Evolutionary conservation across 192 early-diverging fungal genomes (phyloP).

Genomic region (Linnemannia hyalina): DNA sequence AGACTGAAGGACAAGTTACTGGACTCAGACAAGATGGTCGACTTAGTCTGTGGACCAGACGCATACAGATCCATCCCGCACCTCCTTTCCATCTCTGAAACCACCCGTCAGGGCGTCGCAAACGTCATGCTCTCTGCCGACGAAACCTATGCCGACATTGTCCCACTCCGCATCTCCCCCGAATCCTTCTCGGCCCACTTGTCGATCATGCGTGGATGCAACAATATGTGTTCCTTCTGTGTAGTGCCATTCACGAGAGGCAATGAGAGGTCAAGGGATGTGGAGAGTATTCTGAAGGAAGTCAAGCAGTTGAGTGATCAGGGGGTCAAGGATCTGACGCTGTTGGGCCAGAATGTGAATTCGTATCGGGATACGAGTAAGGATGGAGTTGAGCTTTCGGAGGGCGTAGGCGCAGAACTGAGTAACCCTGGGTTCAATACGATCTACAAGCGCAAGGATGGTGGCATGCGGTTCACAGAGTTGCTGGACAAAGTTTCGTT

Average conservation of each 20-base stretch:
- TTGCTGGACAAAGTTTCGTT: slow-evolving; percentile 76
- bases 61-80: slow-evolving; percentile 82
- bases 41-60: slow-evolving; percentile 85
- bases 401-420: slow-evolving; percentile 58
- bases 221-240: slow-evolving; percentile 88
- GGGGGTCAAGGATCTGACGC: slow-evolving; percentile 75
- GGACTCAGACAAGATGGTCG: slow-evolving; percentile 76
- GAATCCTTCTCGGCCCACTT: slow-evolving; percentile 78
- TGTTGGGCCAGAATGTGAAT: slow-evolving; percentile 88
- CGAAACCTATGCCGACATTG: slow-evolving; percentile 85
- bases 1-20: slow-evolving; percentile 78
- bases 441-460: slow-evolving; percentile 81
- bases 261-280: slow-evolving; percentile 77
- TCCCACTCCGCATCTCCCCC: slow-evolving; percentile 75
- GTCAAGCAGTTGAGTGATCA: slow-evolving; percentile 72
- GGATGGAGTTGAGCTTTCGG: slow-evolving; percentile 61
- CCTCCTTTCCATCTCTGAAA: slow-evolving; percentile 74
- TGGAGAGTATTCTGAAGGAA: slow-evolving; percentile 78
- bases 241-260: slow-evolving; percentile 85
- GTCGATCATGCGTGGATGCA: slow-evolving; percentile 85
- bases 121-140: slow-evolving; percentile 87
- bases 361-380: slow-evolving; percentile 80
- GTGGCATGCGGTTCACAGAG: slow-evolving; percentile 81
- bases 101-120: slow-evolving; percentile 76
- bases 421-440: slow-evolving; percentile 78